Base-by-base conservation (phyloP, 2,329 filamentous ascomycete genomes). In the Venturia nashicola region DNA sequence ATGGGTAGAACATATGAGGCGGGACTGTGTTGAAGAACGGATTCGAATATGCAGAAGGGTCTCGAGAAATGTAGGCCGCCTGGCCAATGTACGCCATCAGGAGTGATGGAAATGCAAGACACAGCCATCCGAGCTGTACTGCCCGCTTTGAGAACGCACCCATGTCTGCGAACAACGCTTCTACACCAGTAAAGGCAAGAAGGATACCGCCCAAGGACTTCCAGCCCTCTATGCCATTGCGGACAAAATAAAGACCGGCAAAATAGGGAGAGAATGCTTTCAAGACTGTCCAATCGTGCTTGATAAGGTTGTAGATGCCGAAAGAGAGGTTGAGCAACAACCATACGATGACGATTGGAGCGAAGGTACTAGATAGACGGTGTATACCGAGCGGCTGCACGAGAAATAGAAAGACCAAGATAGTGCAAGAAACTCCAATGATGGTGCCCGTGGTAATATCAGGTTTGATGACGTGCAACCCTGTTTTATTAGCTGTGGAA, bases 151-250 rank as follows among this genome's bases (percentile, higher is more conserved):
- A 83, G 72, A 92, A 92, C 27, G 89, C 89, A 42, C 88, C 89
- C 7, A 92, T 78, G 69, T 92, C 88, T 3, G 89, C 88, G 70
- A 91, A 92, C 0, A 92, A 78, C 1, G 88, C 87, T 71, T 91
- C 89, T n/a, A 89, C 86, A 20, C 86, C 88, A 1, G 89, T 91
- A 69, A 92, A 91, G 2, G 86, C 82, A 11, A 92, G 80, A 2
- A 92, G 73, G 23, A 91, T 82, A 5, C 89, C 88, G n/a, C 86
- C 86, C 1, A 90, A 78, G 65, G 36, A 48, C 14, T 48, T 64
- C 86, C 86, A 89, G 0, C 84, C 86, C 5, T 81, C 77, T 3
- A 81, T 77, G 62, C 80, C 79, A 68, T 87, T 84, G 16, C 82
- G 78, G 23, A 82, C 72, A 46, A 89, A 78, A 70, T 85, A 89